Evolutionary conservation across 2,329 filamentous ascomycete genomes (phyloP).

Genomic region (Colletotrichum somersetense): DNA sequence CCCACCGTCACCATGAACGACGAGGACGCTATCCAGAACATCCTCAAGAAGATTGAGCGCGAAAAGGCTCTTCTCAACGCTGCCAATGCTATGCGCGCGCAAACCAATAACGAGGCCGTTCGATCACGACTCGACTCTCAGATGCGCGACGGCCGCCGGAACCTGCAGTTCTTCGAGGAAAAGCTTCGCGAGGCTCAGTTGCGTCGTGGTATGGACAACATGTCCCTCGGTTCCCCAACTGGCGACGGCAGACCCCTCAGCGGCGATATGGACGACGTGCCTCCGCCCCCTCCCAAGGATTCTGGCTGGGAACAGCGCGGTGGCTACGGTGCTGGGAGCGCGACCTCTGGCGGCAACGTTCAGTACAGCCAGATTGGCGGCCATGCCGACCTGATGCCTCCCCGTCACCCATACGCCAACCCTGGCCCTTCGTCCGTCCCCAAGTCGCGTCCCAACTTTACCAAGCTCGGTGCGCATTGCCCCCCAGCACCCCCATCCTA

Average conservation of each 20-base stretch:
- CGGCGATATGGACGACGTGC: slow-evolving; percentile 62
- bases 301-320: slow-evolving; percentile 48
- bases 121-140: slow-evolving; percentile 92
- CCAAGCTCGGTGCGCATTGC: slow-evolving; percentile 83
- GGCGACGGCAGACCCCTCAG: slow-evolving; percentile 58
- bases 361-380: slow-evolving; percentile 71
- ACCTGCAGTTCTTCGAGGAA: slow-evolving; percentile 96
- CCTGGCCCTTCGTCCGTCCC: slow-evolving; percentile 77
- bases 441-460: slow-evolving; percentile 89
- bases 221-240: slow-evolving; percentile 70
- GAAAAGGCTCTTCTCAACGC: slow-evolving; percentile 96
- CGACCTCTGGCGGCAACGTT: slow-evolving; percentile 72
- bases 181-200: slow-evolving; percentile 89
- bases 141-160: slow-evolving; percentile 92
- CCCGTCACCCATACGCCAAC: slow-evolving; percentile 82
- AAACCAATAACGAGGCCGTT: slow-evolving; percentile 93
- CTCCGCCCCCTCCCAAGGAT: slow-evolving; percentile 82
- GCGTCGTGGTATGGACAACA: slow-evolving; percentile 77
- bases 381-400: slow-evolving; percentile 82
- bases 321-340: slow-evolving; percentile 59
- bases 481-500: neutral
- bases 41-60: slow-evolving; percentile 97
- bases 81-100: slow-evolving; percentile 93
- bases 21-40: slow-evolving; percentile 78
- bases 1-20: slow-evolving; percentile 68